Evolutionary conservation across 306 rosid species (phyloP), one percentile per base, ranked within the genome.

Genomic region (Lathyrus aphaca): DNA sequence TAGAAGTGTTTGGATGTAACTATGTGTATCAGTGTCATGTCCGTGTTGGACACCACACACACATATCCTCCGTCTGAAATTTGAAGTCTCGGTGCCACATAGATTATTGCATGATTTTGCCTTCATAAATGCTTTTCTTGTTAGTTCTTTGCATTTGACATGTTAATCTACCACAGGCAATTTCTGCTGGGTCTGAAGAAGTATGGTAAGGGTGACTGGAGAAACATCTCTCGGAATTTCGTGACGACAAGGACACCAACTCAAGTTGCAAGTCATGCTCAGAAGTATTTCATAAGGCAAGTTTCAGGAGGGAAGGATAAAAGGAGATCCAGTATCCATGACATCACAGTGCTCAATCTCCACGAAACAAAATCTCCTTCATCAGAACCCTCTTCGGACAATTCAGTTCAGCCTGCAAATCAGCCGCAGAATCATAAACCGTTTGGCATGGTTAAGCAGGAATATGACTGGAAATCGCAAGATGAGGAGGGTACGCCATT

Each of bases 161-260:
- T 64, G 48, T 66, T 59, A 29, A 66, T 59, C 25, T 16, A 66
- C 54, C 46, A 55, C 82, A 92, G 98, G 88, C 87, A 81, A 77
- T 92, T 92, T 83, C 81, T 92, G 71, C 68, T 89, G 89, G 98
- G 98, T 32, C 92, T 92, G 37, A 84, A 92, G 79, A 89, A 87
- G 86, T 88, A 87, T 73, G 98, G 98, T 35, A 92, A 92, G 79
- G 98, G 98, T 13, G 98, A 92, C 25, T 92, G 98, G 98, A 87
- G 96, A 83, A 92, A 86, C 71, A 92, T 92, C 46, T 88, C 98
- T 10, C 74, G 84, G 51, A 92, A 86, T 76, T 92, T 83, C 37
- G 98, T 92, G 67, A 89, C 89, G n/a, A 76, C 92, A 10, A 89
- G 98, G 61, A 92, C 98, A 8, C 96, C 98, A 0, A 92, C 98